Base-by-base conservation (phyloP, 805 yeast genomes). In the Metschnikowia amazonensis region DNA sequence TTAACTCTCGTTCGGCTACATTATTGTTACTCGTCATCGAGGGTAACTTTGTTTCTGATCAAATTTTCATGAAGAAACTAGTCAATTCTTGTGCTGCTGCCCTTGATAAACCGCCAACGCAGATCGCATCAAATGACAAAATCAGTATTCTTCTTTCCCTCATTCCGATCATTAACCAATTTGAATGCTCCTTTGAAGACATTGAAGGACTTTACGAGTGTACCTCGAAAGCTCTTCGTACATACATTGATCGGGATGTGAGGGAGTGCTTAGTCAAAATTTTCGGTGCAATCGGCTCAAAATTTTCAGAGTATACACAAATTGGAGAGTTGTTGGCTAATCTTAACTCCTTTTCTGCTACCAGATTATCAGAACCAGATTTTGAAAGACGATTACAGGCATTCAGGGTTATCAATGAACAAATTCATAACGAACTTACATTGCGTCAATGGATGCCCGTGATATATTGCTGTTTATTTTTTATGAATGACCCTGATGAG, bases 401-500 rank as follows among this genome's bases (percentile, higher is more conserved):
- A 0, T 92, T 79, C 62, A 78, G 80, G 44, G 59, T 57, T 14
- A 71, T 92, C 42, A 86, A 81, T 55, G 94, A 87, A 48, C 62
- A 60, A 1, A 52, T 66, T 3, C 86, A 75, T 58, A 9, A 42
- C 5, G 48, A 58, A 0, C 64, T 86, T 2, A 59, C 77, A 0
- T 68, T 77, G 0, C 35, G 64, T 2, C 88, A 88, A 55, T 94
- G 98, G 98, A 52, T 78, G 8, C 97, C 97, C 2, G 57, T 94
- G 3, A 46, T 94, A 17, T 77, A 84, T 60, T 79, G 81, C 44
- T 72, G 81, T 46, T 70, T 94, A 32, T 89, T 68, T 58, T 86
- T 79, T 60, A 77, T 94, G 46, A 80, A 81, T 46, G 95, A 88
- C 56, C 81, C 81, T 30, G 82, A 80, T 11, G 99, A 92, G 63